Conservation (phyloP, 805 yeast species). For the Scheffersomyces spartinae region DNA sequence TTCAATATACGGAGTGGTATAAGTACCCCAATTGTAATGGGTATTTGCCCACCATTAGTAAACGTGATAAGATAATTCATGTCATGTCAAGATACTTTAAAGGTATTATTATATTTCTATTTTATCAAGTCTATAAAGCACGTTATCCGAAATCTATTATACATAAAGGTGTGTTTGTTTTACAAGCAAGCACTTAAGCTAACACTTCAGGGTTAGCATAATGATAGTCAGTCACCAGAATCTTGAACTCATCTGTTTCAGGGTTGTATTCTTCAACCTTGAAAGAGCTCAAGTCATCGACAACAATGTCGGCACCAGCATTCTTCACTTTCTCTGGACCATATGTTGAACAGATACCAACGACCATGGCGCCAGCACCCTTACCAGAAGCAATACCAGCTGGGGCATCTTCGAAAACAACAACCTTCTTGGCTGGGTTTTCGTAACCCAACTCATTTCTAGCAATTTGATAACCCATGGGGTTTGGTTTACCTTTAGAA, state of each 20-base stretch:
- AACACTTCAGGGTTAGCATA: constrained; percentile 31
- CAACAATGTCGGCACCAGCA: constrained; percentile 76
- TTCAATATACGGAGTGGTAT: too few species aligned
- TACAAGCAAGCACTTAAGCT: constrained; percentile 1
- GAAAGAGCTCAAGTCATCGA: constrained; percentile 57
- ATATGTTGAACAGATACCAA: constrained; percentile 78
- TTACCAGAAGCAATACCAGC: constrained; percentile 80
- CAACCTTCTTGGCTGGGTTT: constrained; percentile 25
- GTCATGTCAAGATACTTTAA: too few species aligned
- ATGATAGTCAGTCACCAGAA: constrained; percentile 27
- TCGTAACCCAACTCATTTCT: constrained; percentile 32
- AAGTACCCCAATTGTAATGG: too few species aligned
- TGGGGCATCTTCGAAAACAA: constrained; percentile 84
- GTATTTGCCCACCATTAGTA: too few species aligned
- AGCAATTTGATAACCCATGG: constrained; percentile 67
- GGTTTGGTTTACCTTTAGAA: constrained; percentile 73
- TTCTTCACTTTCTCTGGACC: constrained; percentile 54
- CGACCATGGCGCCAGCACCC: constrained; percentile 71
- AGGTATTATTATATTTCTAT: not conserved
- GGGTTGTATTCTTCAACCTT: constrained; percentile 41
- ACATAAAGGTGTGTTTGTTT: not conserved
- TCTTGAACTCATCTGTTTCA: constrained; percentile 26
- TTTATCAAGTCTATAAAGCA: not conserved
- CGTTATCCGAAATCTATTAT: not conserved
- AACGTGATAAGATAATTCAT: too few species aligned